Evolutionary conservation across 306 rosid species (phyloP).

Genomic region (Senna tora): DNA sequence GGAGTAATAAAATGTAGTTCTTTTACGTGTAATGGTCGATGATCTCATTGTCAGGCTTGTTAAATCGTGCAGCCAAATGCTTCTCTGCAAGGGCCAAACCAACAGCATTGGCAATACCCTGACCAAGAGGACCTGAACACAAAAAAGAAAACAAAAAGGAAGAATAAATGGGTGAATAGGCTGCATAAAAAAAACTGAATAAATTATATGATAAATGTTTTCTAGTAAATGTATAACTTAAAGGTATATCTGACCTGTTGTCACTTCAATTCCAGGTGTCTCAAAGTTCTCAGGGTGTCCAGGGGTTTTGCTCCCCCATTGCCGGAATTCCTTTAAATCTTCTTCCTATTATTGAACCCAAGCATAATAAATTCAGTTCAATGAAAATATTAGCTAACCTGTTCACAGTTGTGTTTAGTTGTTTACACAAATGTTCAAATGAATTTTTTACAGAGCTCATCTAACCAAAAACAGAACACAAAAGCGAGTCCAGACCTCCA

Average conservation of each 20-base stretch:
- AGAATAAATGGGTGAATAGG: slow-evolving; percentile 7
- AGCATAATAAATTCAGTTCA: slow-evolving; percentile 13
- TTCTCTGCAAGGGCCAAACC: slow-evolving; percentile 99
- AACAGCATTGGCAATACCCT: slow-evolving; percentile 96
- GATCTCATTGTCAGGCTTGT: slow-evolving; percentile 88
- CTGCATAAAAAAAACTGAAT: slow-evolving; percentile 14
- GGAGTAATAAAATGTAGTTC: slow-evolving; percentile 21
- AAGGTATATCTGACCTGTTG: slow-evolving; percentile 72
- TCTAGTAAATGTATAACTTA: neutral
- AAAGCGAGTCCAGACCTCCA: neutral
- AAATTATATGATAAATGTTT: neutral
- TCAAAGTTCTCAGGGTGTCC: slow-evolving; percentile 99
- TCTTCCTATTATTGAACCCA: slow-evolving; percentile 63
- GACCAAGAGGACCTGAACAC: slow-evolving; percentile 92
- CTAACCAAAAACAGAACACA: neutral
- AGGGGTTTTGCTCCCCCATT: slow-evolving; percentile 92
- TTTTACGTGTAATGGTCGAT: slow-evolving; percentile 95
- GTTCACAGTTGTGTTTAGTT: neutral
- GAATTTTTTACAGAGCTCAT: neutral
- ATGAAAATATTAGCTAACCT: neutral
- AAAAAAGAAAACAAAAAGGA: neutral
- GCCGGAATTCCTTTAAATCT: slow-evolving; percentile 86
- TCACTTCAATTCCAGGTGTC: slow-evolving; percentile 91
- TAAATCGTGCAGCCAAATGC: slow-evolving; percentile 95
- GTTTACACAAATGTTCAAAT: neutral